Evolutionary conservation across 2,329 filamentous ascomycete species (phyloP), one percentile per base, ranked within the genome.

Genomic region (Penicillium rolfsii): DNA sequence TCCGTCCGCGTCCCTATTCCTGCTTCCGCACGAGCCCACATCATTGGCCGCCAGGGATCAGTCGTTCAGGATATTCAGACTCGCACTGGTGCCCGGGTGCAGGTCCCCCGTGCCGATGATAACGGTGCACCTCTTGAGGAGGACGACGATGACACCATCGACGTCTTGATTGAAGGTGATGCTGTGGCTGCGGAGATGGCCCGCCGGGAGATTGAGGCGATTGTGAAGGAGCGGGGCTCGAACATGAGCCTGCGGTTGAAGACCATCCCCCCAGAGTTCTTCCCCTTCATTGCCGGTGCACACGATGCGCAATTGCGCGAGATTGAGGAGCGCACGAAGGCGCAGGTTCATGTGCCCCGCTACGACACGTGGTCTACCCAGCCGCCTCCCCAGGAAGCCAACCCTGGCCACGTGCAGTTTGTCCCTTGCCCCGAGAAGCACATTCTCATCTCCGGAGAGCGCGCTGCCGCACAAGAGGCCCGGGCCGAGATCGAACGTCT

Each of bases 31-130:
- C 88, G 93, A 63, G 87, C 93, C 56, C 90, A 94, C 77, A 93
- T 99, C 77, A 98, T 99, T 74, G 96, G 95, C 69, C 93, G 91
- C 73, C 89, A 90, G 73, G 96, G 96, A 60, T 86, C 91, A 28
- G 94, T 90, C 63, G 96, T 99, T 75, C 94, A 96, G 80, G 86
- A 89, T 50, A 88, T 99, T 56, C 91, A 94, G 79, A 91, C 94
- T 76, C 89, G 90, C 77, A 95, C 93, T 3, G 93, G 94, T 63
- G 94, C 95, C 56, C 88, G 88, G 66, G 93, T 99, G 72, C 91
- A 96, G 74, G 87, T 99, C 62, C 93, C 94, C 62, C 93, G 91
- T 79, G 84, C 85, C 24, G 91, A 96, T 45, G 89, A 91, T 26
- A 81, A 79, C 56, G 80, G 82, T 30, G 77, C 82, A 24, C 85